These are phyloP conservation scores for Neoboletus magnificus DNA, from an alignment of 768 basidiomycete genomes.

Conservation along the genomic window DNA sequence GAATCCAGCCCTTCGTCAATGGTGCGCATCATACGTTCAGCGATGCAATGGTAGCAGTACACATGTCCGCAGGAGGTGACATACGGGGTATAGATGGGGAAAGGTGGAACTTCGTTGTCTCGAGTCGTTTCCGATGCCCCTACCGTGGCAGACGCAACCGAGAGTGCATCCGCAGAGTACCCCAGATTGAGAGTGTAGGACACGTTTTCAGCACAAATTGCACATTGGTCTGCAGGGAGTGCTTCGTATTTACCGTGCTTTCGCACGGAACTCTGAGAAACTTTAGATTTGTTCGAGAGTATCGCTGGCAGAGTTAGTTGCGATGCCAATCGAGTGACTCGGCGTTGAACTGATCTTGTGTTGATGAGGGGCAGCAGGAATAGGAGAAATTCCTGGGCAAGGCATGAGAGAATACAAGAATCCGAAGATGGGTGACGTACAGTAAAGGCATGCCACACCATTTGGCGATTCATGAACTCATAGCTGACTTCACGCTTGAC, in stretches of 20 bases:
- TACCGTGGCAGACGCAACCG: conserved; percentile 21
- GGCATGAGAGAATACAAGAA: neutral
- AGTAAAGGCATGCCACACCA: conserved; percentile 99
- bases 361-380: conserved; percentile 88
- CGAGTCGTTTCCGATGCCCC: conserved; percentile 11
- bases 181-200: conserved; percentile 56
- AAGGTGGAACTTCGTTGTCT: conserved; percentile 42
- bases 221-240: conserved; percentile 75
- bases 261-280: conserved; percentile 7
- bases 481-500: conserved; percentile 87
- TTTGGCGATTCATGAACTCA: conserved; percentile 98
- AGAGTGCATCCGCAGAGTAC: conserved; percentile 50
- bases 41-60: conserved; percentile 94
- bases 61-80: conserved; percentile 77
- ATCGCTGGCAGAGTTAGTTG: conserved; percentile 28
- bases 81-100: conserved; percentile 81
- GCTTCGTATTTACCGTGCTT: conserved; percentile 62
- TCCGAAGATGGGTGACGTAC: conserved; percentile 42
- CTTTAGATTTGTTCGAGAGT: conserved; percentile 28
- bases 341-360: conserved; percentile 59
- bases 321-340: conserved; percentile 38
- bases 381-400: conserved; percentile 85
- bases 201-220: conserved; percentile 83
- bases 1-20: conserved; percentile 56
- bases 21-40: conserved; percentile 73